A percentile compares a stretch with the other conserved stretches of the same genome.
phyloP scores from a whole-genome alignment of 805 yeast species.

The Komagataella pastoris region DNA sequence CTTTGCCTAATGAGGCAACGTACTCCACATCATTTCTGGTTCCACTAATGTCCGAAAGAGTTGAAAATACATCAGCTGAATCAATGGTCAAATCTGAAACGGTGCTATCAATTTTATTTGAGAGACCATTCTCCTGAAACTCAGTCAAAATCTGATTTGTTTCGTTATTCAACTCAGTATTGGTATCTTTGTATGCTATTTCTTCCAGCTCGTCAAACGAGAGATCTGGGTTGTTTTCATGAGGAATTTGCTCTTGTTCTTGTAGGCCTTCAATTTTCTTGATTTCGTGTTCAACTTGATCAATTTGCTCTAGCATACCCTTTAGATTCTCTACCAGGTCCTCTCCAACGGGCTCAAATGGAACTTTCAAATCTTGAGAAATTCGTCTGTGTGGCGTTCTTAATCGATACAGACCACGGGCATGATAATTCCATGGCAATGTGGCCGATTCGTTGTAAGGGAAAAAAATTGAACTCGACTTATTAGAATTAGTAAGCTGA shows the following conservation, averaged over 20 bases:
- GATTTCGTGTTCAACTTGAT: neutral
- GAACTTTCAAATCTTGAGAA: neutral
- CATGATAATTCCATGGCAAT: slow-evolving; percentile 17
- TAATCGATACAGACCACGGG: slow-evolving; percentile 10
- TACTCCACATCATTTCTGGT: slow-evolving; percentile 11
- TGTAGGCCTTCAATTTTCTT: neutral
- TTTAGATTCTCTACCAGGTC: neutral
- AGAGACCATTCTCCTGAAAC: neutral
- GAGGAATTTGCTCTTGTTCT: neutral
- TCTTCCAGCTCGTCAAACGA: neutral
- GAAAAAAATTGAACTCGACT: slow-evolving; percentile 5
- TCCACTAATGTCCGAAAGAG: neutral
- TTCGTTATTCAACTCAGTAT: neutral
- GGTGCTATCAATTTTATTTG: neutral
- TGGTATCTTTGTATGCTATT: neutral
- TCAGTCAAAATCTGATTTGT: neutral
- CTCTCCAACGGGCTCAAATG: neutral
- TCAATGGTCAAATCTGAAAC: neutral
- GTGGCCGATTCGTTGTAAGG: slow-evolving; percentile 8
- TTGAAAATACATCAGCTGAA: neutral
- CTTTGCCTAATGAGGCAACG: slow-evolving; percentile 16
- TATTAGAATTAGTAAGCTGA: neutral
- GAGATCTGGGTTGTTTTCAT: neutral
- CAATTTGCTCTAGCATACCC: neutral
- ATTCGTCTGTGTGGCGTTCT: slow-evolving; percentile 7